These are phyloP conservation scores for Phoma sp. DNA, from an alignment of 2,329 filamentous ascomycete species.

Conservation along the genomic window DNA sequence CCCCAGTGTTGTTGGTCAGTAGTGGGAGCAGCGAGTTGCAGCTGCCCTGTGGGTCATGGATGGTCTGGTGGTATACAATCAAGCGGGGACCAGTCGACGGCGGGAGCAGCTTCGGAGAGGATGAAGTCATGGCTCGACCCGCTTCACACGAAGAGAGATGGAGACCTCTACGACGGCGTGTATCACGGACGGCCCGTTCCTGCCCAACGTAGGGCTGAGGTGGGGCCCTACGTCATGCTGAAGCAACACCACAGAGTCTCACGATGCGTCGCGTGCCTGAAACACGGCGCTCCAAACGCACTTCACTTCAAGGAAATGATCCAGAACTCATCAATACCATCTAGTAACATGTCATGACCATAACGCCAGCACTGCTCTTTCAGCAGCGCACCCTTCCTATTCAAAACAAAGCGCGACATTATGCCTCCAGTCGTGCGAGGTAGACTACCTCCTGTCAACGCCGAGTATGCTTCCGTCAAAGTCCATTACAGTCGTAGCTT, in stretches of 20 bases:
- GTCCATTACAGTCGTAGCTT: conserved; percentile 41
- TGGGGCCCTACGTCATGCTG: conserved; percentile 36
- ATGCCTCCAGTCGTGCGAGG: conserved; percentile 16
- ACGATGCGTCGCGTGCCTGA: not conserved
- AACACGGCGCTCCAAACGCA: not conserved
- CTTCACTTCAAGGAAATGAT: no score
- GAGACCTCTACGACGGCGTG: conserved; percentile 13
- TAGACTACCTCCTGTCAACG: conserved; percentile 13
- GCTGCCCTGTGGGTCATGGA: conserved; percentile 60
- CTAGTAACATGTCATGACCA: conserved; percentile 21
- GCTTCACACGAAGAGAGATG: conserved; percentile 8
- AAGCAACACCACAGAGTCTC: conserved; percentile 20
- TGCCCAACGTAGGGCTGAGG: conserved; percentile 37
- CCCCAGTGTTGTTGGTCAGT: conserved; percentile 63
- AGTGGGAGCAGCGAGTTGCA: conserved; percentile 69
- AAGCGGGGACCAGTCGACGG: conserved; percentile 50
- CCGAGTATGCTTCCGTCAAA: conserved; percentile 29
- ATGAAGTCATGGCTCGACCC: conserved; percentile 36
- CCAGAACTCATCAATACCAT: conserved; percentile 5
- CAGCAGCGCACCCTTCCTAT: conserved; percentile 24
- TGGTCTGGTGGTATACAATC: conserved; percentile 70
- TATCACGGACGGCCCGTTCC: conserved; percentile 15
- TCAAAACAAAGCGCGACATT: conserved; percentile 27
- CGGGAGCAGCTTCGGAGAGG: conserved; percentile 42
- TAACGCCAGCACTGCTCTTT: conserved; percentile 32